Percentiles rank a stretch among this genome's conserved stretches.
These are phyloP conservation scores for Acephala macrosclerotiorum DNA, from an alignment of 2,329 filamentous ascomycete genomes.

Conservation along the genomic window DNA sequence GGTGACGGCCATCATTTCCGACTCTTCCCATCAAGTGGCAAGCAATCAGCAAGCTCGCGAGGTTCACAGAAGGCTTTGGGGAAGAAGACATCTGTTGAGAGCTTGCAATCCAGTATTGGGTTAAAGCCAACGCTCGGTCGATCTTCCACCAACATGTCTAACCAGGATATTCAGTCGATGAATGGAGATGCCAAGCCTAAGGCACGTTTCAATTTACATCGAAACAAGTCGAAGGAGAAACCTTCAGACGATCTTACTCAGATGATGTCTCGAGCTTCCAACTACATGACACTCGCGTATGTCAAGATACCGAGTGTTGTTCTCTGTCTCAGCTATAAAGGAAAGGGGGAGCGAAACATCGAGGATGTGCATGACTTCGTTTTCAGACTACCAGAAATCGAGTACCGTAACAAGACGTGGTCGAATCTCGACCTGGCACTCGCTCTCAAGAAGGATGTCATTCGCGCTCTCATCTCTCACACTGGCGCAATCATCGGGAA, in stretches of 20 bases:
- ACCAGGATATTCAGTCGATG: slow-evolving; percentile 35
- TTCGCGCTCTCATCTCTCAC: slow-evolving; percentile 92
- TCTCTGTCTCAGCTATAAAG: slow-evolving; percentile 94
- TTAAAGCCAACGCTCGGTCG: slow-evolving; percentile 39
- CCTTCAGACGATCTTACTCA: slow-evolving; percentile 89
- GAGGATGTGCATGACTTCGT: slow-evolving; percentile 98
- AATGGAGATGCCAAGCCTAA: slow-evolving; percentile 46
- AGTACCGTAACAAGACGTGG: slow-evolving; percentile 99
- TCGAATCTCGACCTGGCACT: slow-evolving; percentile 94
- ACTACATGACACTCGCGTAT: slow-evolving; percentile 96
- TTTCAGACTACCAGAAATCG: slow-evolving; percentile 91
- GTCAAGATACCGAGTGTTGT: slow-evolving; percentile 96
- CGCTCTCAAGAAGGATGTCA: slow-evolving; percentile 91
- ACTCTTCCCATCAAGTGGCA: slow-evolving; percentile 51
- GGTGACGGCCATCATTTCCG: slow-evolving; percentile 49
- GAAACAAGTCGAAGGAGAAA: slow-evolving; percentile 58
- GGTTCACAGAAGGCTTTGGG: slow-evolving; percentile 33
- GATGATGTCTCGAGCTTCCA: slow-evolving; percentile 95
- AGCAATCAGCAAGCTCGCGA: slow-evolving; percentile 33
- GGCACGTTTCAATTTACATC: slow-evolving; percentile 59
- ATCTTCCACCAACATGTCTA: slow-evolving; percentile 35
- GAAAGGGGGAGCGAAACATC: slow-evolving; percentile 92
- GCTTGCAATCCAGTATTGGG: slow-evolving; percentile 36
- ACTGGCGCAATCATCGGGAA: slow-evolving; percentile 97
- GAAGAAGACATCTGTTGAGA: slow-evolving; percentile 44